Evolutionary conservation across 129 eudicot species (phyloP), one percentile per base, ranked within the genome.

Genomic region (Flaveria trinervia): DNA sequence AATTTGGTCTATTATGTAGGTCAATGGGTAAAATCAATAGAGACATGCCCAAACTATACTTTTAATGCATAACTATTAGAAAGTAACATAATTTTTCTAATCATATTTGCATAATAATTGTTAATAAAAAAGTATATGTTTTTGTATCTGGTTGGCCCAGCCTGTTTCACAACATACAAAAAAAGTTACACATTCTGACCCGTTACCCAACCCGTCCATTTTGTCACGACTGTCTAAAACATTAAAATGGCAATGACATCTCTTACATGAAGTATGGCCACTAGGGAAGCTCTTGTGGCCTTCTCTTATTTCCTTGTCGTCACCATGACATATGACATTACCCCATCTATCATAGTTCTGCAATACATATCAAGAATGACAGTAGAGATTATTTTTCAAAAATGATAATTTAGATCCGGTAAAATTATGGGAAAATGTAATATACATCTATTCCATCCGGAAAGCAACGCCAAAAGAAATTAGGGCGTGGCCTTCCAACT

Each of bases 201-300:
- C 7, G 2, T n/a, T 66, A 66, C 51, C 26, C n/a, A 66, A 41
- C 71, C 7, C 30, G 28, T 16, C 13, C 51, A 41, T 17, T 66
- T 36, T 3, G 26, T 43, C 71, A 36, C 28, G 30, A 16, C 25
- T 65, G 9, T 36, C 15, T 33, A 49, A 16, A 65, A 39, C 70
- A 65, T 39, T 16, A 33, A 65, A 68, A n/a, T 22, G 7, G 1
- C 3, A 56, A 3, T 43, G 46, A 70, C 1, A 9, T 77, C 13
- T 56, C 92, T 87, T 87, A 93, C 98, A 87, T 68, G 96, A 90
- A 70, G 97, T 30, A 83, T 93, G 98, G 26, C 97, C 97, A 75
- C 98, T 93, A 16, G 98, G 98, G 81, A 90, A 93, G 65, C 98
- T 93, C 86, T 93, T 93, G 68, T 93, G 92, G 23, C 98, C 98